Evolutionary conservation across 345 rosid species (phyloP).

Genomic region (Camelina hispida): DNA sequence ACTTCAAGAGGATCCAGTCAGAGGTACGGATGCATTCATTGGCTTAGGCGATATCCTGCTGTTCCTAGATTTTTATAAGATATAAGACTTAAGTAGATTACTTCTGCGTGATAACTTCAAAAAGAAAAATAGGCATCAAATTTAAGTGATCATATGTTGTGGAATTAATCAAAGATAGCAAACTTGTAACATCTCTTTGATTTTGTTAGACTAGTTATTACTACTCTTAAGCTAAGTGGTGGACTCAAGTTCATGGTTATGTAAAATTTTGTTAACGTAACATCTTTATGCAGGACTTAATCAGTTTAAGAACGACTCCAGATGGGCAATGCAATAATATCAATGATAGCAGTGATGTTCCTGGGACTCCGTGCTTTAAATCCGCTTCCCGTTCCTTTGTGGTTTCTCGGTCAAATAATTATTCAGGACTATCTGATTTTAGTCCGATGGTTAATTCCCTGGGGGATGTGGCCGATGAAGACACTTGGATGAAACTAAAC

Average conservation of each 20-base stretch:
- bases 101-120: background rate
- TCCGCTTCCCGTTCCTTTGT: constrained; percentile 72
- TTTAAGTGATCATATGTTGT: background rate
- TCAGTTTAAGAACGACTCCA: constrained; percentile 45
- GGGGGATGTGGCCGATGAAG: constrained; percentile 90
- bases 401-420: constrained; percentile 73
- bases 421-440: constrained; percentile 60
- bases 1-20: constrained; percentile 54
- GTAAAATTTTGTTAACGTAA: constrained; percentile 23
- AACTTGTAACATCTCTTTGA: background rate
- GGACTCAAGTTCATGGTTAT: constrained; percentile 10
- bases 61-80: background rate
- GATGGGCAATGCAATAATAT: constrained; percentile 51
- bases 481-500: constrained; percentile 91
- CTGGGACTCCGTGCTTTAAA: constrained; percentile 66
- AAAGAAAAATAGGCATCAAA: too few relatives aligned
- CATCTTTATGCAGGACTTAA: constrained; percentile 34
- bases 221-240: constrained; percentile 3
- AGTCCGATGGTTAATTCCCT: constrained; percentile 86
- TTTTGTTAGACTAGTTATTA: background rate
- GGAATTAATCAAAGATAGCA: background rate
- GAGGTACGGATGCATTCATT: constrained; percentile 55
- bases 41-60: background rate
- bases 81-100: background rate
- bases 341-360: constrained; percentile 53